These are phyloP conservation scores for Botrytis cinerea DNA, from an alignment of 2,329 filamentous ascomycete genomes.

Conservation along the genomic window DNA sequence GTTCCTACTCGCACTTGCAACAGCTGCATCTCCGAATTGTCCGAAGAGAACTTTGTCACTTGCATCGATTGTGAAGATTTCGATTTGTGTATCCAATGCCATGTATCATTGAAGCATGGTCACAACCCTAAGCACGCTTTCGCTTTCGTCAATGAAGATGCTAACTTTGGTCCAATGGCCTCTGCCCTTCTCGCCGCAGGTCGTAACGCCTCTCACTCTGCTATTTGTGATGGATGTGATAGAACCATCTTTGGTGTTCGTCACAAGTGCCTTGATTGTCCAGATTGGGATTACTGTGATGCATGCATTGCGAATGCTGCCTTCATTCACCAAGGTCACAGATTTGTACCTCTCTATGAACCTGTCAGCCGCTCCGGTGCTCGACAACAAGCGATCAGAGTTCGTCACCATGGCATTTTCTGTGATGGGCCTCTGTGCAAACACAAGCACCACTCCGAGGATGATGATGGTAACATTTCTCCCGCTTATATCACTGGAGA, in stretches of 20 bases:
- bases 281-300: slow-evolving; percentile 94
- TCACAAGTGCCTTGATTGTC: slow-evolving; percentile 95
- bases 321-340: slow-evolving; percentile 76
- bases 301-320: slow-evolving; percentile 68
- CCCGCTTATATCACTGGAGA: slow-evolving; percentile 78
- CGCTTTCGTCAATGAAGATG: slow-evolving; percentile 63
- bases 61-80: slow-evolving; percentile 86
- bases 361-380: slow-evolving; percentile 52
- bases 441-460: slow-evolving; percentile 40
- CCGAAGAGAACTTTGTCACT: slow-evolving; percentile 79
- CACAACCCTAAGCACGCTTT: slow-evolving; percentile 91
- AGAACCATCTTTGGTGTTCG: slow-evolving; percentile 83
- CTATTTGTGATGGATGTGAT: slow-evolving; percentile 93
- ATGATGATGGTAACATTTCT: slow-evolving; percentile 46
- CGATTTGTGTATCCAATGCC: slow-evolving; percentile 86
- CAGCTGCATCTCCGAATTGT: slow-evolving; percentile 61
- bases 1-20: slow-evolving; percentile 56
- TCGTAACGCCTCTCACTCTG: slow-evolving; percentile 78
- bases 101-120: slow-evolving; percentile 74
- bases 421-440: slow-evolving; percentile 92
- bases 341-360: slow-evolving; percentile 86
- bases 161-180: slow-evolving; percentile 61
- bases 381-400: slow-evolving; percentile 46
- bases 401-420: slow-evolving; percentile 81
- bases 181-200: slow-evolving; percentile 73